Base-by-base conservation (phyloP, 1,139 yeast species). In the Suhomyces guaymorum region DNA sequence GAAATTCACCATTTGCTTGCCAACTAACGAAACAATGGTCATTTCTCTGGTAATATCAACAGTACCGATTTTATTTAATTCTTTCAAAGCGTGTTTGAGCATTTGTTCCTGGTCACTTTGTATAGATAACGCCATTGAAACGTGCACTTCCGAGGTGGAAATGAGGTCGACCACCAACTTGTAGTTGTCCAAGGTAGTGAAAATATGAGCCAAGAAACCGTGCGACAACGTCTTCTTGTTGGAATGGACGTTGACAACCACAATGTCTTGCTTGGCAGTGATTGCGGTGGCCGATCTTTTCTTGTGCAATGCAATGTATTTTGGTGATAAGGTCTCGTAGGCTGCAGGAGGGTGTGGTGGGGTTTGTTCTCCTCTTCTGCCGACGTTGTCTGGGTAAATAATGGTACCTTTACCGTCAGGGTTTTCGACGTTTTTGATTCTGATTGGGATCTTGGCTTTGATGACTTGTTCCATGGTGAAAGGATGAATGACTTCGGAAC, bases 401-500 rank as follows among this genome's bases (percentile, higher is more conserved):
- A 92, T 76, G 13, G 98, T 92, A 48, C 98, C 98, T 29, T 73
- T 75, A 29, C 97, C 98, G 15, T 59, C 58, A 32, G 98, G 97
- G 58, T 92, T 90, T 61, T 80, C 90, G 35, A 92, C 98, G 60
- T 92, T 92, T 62, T 92, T 92, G 53, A 92, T 92, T 57, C 97
- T 78, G 57, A 92, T 92, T 28, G 98, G 98, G 51, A 92, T 92
- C 57, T 85, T 86, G 9, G 97, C 97, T 48, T 82, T 81, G 49
- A 92, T 92, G 39, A 90, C 98, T 66, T 92, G 98, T 63, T 92
- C 97, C 98, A 92, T 92, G 22, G 98, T 92, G 69, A 92, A 92
- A 2, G 98, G 98, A 56, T 92, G 98, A 49, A 92, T 92, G 44
- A 92, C 98, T 64, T 92, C 98, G 5, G 95, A 84, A 21, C 98